Evolutionary conservation across 1,139 yeast species (phyloP).

Genomic region (Candida sanyaensis): DNA sequence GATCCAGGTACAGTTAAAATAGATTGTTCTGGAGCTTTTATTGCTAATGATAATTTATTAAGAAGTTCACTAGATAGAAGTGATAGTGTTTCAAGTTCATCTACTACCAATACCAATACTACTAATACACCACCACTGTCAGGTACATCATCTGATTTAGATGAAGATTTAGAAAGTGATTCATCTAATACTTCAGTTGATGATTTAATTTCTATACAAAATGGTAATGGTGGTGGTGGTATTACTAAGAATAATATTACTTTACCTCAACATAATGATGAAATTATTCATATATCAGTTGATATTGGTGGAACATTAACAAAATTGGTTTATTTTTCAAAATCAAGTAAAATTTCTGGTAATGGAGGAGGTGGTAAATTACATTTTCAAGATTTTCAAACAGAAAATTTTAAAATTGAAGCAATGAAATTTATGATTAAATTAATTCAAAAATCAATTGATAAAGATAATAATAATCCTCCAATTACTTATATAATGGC

Average conservation of each 20-base stretch:
- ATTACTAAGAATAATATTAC: constrained; percentile 50
- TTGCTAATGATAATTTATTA: constrained; percentile 46
- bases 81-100: constrained; percentile 11
- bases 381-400: constrained; percentile 85
- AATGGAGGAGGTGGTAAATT: constrained; percentile 85
- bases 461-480: constrained; percentile 28
- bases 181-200: constrained; percentile 6
- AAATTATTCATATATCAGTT: constrained; percentile 53
- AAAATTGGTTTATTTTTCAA: constrained; percentile 80
- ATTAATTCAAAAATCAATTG: constrained; percentile 46
- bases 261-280: constrained; percentile 64
- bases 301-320: constrained; percentile 95
- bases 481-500: constrained; percentile 74
- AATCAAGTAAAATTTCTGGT: constrained; percentile 22
- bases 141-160: constrained; percentile 16
- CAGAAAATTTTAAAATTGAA: constrained; percentile 69
- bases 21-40: constrained; percentile 50
- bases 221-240: no score
- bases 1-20: constrained; percentile 44
- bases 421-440: constrained; percentile 64
- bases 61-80: constrained; percentile 18
- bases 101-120: no score
- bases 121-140: constrained; percentile 14
- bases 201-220: constrained; percentile 2
- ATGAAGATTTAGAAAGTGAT: constrained; percentile 14